Evolutionary conservation across 805 yeast species (phyloP).

Genomic region (Yamadazyma paraphyllophila): DNA sequence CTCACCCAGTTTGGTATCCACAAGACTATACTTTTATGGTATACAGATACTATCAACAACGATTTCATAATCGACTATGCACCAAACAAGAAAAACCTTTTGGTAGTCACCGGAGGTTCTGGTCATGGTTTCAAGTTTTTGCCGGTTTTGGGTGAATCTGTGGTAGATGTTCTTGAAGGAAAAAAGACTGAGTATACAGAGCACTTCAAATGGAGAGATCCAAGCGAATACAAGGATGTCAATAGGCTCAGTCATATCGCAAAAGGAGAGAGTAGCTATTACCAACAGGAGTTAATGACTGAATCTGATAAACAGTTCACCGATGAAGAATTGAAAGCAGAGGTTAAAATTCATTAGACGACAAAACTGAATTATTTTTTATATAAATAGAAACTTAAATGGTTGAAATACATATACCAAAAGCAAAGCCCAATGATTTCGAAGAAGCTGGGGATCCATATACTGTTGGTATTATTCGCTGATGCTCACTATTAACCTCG

Average conservation of each 20-base stretch:
- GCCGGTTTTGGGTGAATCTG: slow-evolving; percentile 27
- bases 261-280: background rate
- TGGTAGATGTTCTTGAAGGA: slow-evolving; percentile 5
- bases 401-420: too few species aligned
- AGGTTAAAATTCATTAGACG: background rate
- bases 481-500: too few species aligned
- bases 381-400: too few species aligned
- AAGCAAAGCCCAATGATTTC: too few species aligned
- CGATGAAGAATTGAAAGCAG: background rate
- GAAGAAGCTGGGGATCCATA: too few species aligned
- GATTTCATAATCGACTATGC: slow-evolving; percentile 33
- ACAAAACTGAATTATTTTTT: too few species aligned
- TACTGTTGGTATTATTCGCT: too few species aligned
- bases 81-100: slow-evolving; percentile 26
- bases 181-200: slow-evolving; percentile 5
- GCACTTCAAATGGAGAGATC: slow-evolving; percentile 8
- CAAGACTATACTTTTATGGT: slow-evolving; percentile 6
- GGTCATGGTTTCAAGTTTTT: slow-evolving; percentile 38
- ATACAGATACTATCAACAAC: slow-evolving; percentile 18
- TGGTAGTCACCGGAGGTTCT: slow-evolving; percentile 36
- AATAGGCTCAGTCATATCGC: background rate
- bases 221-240: slow-evolving; percentile 1
- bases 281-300: background rate
- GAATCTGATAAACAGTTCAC: background rate
- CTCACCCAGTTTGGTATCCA: background rate